These are phyloP conservation scores for Dicorynia guianensis DNA, from an alignment of 306 rosid genomes.

Conservation along the genomic window DNA sequence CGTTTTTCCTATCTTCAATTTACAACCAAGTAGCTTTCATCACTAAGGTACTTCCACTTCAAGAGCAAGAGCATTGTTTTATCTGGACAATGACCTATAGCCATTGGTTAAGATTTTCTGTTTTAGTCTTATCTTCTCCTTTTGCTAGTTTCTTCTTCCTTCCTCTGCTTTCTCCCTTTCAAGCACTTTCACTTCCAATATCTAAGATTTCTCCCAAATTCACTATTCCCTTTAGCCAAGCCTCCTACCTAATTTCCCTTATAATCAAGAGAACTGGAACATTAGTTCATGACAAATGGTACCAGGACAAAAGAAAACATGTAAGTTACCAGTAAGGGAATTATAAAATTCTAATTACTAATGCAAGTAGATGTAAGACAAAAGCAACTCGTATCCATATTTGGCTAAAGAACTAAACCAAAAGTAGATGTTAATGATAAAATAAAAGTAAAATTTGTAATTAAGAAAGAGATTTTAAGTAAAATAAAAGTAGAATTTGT, in stretches of 20 bases:
- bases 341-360: slow-evolving; percentile 5
- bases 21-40: background rate
- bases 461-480: no score
- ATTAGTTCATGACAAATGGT: background rate
- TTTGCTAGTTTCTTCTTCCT: background rate
- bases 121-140: background rate
- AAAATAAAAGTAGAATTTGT: no score
- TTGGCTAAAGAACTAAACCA: no score
- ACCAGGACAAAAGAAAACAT: background rate
- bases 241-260: background rate
- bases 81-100: no score
- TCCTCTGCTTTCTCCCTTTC: no score
- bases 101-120: no score
- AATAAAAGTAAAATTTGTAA: no score
- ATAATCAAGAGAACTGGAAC: background rate
- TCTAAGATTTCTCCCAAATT: background rate
- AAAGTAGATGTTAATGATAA: no score
- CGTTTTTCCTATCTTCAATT: background rate
- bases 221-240: background rate
- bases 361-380: slow-evolving; percentile 3
- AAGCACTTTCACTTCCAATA: background rate
- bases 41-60: background rate
- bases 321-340: background rate
- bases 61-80: no score
- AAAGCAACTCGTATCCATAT: no score